Conservation (phyloP, 1,284 basidiomycete species). For the Singerocomus inundabilis region DNA sequence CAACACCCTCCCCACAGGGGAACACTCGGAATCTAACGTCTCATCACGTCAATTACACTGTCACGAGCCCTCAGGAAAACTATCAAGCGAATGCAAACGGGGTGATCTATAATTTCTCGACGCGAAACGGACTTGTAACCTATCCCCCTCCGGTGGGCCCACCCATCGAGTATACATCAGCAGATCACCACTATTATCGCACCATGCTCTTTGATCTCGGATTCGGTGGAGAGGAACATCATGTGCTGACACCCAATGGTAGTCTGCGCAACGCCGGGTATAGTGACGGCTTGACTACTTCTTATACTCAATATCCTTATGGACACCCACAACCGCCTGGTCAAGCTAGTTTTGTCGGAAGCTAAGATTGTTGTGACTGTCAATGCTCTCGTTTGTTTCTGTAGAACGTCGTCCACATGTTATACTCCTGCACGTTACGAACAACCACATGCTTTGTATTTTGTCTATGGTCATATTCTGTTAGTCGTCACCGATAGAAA, state of each 20-base stretch:
- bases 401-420: conserved; percentile 7
- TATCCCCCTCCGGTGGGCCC: conserved; percentile 19
- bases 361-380: conserved; percentile 7
- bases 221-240: conserved; percentile 46
- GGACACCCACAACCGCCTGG: conserved; percentile 26
- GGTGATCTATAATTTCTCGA: conserved; percentile 16
- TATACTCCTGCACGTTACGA: conserved; percentile 8
- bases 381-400: background rate
- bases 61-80: conserved; percentile 20
- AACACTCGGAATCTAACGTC: conserved; percentile 10
- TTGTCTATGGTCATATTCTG: background rate
- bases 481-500: conserved; percentile 49
- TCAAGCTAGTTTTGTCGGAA: conserved; percentile 27
- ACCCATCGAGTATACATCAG: conserved; percentile 37
- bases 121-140: conserved; percentile 16
- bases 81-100: conserved; percentile 18
- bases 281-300: conserved; percentile 25
- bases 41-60: conserved; percentile 20
- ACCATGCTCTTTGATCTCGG: conserved; percentile 71
- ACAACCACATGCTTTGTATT: conserved; percentile 22
- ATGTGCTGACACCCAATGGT: conserved; percentile 23
- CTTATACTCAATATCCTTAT: conserved; percentile 35
- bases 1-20: conserved; percentile 28
- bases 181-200: conserved; percentile 65
- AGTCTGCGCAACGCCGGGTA: conserved; percentile 27